Percentiles rank a stretch among this genome's conserved stretches.
Evolutionary conservation across 2,329 filamentous ascomycete genomes (phyloP).

Genomic region (Nectriaceae sp.): DNA sequence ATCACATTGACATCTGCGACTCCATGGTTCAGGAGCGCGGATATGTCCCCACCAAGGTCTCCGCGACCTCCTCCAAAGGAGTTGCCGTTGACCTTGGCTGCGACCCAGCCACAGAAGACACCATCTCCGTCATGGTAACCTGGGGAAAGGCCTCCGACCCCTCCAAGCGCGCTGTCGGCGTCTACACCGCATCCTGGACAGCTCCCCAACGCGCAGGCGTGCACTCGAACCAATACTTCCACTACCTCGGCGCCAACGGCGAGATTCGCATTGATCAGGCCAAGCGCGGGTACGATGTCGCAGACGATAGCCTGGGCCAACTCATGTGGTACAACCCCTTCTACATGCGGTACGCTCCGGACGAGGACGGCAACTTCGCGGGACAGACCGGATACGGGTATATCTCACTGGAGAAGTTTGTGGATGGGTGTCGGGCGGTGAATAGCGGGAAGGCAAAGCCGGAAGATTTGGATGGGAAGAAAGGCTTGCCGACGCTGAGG

Average conservation of each 20-base stretch:
- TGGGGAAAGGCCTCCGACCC: constrained; percentile 76
- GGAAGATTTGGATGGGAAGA: constrained; percentile 75
- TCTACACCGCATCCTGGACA: constrained; percentile 95
- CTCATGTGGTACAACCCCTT: constrained; percentile 92
- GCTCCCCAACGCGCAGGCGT: constrained; percentile 90
- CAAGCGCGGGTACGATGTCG: constrained; percentile 91
- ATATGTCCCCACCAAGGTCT: constrained; percentile 77
- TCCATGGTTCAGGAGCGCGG: constrained; percentile 78
- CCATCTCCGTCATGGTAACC: constrained; percentile 86
- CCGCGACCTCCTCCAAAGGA: constrained; percentile 75
- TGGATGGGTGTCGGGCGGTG: constrained; percentile 79
- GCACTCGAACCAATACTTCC: constrained; percentile 97
- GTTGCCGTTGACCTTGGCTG: constrained; percentile 80
- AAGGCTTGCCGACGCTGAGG: constrained; percentile 79
- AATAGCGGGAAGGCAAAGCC: constrained; percentile 74
- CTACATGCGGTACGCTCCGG: constrained; percentile 92
- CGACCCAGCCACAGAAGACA: constrained; percentile 81
- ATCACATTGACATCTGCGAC: constrained; percentile 92
- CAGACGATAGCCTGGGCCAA: constrained; percentile 72
- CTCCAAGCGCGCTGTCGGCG: constrained; percentile 75
- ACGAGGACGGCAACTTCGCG: constrained; percentile 92
- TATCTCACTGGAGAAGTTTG: constrained; percentile 93
- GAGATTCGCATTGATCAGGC: constrained; percentile 92
- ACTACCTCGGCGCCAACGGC: constrained; percentile 83
- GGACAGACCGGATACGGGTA: constrained; percentile 93